phyloP scores from a whole-genome alignment of 257 asterid species.

The Rauvolfia tetraphylla region DNA sequence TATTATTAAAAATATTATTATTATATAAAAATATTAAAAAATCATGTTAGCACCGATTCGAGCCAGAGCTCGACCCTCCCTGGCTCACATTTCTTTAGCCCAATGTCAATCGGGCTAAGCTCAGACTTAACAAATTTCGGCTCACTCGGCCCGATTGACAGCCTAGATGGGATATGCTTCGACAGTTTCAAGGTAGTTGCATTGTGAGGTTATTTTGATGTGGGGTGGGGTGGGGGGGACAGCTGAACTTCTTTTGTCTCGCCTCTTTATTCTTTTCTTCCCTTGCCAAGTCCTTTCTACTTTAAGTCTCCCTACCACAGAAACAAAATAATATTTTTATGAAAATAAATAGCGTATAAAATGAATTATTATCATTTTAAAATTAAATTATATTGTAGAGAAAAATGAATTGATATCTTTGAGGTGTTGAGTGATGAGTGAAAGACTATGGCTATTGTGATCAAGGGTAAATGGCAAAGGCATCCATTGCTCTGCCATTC shows the following conservation, averaged over 20 bases:
- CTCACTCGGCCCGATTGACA: too few species aligned
- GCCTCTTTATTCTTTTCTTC: not conserved
- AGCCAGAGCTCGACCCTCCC: too few species aligned
- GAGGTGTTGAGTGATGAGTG: not conserved
- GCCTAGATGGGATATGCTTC: too few species aligned
- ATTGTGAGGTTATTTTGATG: not conserved
- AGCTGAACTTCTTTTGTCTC: not conserved
- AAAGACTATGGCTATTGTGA: not conserved
- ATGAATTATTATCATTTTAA: not conserved
- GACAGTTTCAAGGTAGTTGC: conserved; percentile 2
- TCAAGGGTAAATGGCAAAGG: conserved; percentile 5
- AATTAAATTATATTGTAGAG: too few species aligned
- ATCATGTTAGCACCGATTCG: too few species aligned
- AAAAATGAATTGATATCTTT: not conserved
- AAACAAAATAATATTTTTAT: not conserved
- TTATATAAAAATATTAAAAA: too few species aligned
- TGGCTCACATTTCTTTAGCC: too few species aligned
- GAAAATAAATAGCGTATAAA: not conserved
- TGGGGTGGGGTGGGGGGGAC: too few species aligned
- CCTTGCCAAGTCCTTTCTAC: not conserved
- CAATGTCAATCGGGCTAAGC: too few species aligned
- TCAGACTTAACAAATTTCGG: too few species aligned
- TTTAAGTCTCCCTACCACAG: not conserved
- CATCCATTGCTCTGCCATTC: conserved; percentile 70
- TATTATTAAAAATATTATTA: too few species aligned